Evolutionary conservation across 2,329 filamentous ascomycete genomes (phyloP).

Genomic region (Apiospora sp.): DNA sequence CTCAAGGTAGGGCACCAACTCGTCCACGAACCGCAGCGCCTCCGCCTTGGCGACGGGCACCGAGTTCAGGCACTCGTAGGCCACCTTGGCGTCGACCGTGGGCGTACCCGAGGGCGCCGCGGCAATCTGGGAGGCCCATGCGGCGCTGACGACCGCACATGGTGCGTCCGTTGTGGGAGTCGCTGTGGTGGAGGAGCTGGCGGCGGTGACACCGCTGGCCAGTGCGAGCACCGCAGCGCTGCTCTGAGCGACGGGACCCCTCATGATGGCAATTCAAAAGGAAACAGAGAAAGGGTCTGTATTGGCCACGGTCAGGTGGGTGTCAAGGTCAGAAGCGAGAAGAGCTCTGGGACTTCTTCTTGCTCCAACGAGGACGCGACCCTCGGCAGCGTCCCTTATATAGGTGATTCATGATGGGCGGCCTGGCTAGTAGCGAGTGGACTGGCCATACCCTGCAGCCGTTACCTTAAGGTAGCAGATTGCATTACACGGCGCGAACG

Average conservation of each 20-base stretch:
- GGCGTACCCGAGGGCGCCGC: slow-evolving; percentile 39
- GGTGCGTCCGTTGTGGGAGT: slow-evolving; percentile 27
- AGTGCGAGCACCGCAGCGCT: slow-evolving; percentile 8
- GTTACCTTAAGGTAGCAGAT: not conserved
- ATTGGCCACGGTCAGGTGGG: not conserved
- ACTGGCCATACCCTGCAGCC: not conserved
- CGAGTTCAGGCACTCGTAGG: slow-evolving; percentile 51
- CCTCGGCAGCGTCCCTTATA: not conserved
- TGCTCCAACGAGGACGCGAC: not conserved
- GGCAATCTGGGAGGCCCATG: slow-evolving; percentile 40
- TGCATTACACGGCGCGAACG: not conserved
- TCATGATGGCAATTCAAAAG: not conserved
- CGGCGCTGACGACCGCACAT: slow-evolving; percentile 41
- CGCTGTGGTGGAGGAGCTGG: slow-evolving; percentile 26
- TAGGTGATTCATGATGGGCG: not conserved
- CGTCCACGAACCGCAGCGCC: slow-evolving; percentile 49
- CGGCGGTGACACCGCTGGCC: not conserved
- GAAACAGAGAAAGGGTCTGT: not conserved
- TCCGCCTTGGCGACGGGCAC: slow-evolving; percentile 49
- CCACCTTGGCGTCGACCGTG: slow-evolving; percentile 47
- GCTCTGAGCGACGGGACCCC: slow-evolving; percentile 2
- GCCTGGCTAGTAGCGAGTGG: not conserved
- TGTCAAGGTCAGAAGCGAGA: slow-evolving; percentile 19
- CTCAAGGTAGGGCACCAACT: slow-evolving; percentile 50
- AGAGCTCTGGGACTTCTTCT: not conserved